phyloP scores from a whole-genome alignment of 1,284 basidiomycete species.

The Trichosporon asahii region DNA sequence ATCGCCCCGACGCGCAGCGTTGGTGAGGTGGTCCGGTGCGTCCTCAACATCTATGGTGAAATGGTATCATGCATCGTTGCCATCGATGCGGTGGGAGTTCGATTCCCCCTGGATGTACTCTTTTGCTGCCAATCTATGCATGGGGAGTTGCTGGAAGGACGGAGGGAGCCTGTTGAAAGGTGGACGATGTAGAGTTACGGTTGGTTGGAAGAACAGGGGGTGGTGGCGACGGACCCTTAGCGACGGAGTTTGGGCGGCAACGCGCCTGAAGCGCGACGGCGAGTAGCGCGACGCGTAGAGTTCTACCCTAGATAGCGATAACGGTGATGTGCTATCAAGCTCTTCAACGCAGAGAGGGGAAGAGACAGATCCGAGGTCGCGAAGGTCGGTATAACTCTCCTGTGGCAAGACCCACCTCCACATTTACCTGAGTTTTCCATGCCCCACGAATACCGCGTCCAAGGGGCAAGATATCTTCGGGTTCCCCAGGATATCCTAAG shows the following conservation, averaged over 20 bases:
- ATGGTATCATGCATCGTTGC: slow-evolving; percentile 3
- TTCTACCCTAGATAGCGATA: too few relatives aligned
- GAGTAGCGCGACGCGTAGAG: too few relatives aligned
- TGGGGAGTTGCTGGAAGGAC: neutral
- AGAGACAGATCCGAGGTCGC: too few relatives aligned
- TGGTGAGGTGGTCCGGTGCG: neutral
- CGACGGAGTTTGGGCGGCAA: neutral
- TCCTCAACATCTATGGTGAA: neutral
- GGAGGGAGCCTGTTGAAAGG: neutral
- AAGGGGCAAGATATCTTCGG: too few relatives aligned
- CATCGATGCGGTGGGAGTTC: neutral
- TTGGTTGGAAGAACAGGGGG: neutral
- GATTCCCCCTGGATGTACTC: slow-evolving; percentile 4
- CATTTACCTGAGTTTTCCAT: too few relatives aligned
- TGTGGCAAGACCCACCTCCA: too few relatives aligned
- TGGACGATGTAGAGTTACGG: neutral
- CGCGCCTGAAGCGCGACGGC: neutral
- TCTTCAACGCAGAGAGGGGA: too few relatives aligned
- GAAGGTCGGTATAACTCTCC: too few relatives aligned
- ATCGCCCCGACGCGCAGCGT: neutral
- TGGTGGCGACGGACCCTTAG: neutral
- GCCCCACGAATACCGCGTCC: too few relatives aligned
- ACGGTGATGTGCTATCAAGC: too few relatives aligned
- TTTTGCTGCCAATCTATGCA: neutral
- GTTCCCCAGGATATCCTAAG: too few relatives aligned